These are phyloP conservation scores for Penicillium verhagenii DNA, from an alignment of 495 filamentous ascomycete species.

Conservation along the genomic window DNA sequence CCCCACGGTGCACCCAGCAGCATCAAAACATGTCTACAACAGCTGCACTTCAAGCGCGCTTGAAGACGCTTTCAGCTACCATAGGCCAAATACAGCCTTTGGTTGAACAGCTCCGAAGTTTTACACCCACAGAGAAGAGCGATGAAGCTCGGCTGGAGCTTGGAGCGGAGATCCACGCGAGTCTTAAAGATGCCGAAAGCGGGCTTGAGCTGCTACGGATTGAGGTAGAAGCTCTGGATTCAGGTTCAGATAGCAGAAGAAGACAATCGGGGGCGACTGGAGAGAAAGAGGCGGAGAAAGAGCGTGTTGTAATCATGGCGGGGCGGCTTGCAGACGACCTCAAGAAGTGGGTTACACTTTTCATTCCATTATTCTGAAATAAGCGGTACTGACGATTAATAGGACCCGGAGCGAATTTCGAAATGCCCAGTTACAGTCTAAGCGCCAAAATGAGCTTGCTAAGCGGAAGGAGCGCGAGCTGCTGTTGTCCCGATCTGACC, in stretches of 20 bases:
- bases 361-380: neutral
- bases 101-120: constrained; percentile 68
- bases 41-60: constrained; percentile 61
- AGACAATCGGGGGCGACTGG: constrained; percentile 35
- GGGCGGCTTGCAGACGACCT: constrained; percentile 65
- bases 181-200: constrained; percentile 79
- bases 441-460: constrained; percentile 68
- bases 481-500: constrained; percentile 57
- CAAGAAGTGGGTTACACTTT: constrained; percentile 52
- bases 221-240: constrained; percentile 68
- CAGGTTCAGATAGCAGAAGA: constrained; percentile 36
- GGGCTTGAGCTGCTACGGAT: constrained; percentile 80
- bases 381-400: constrained; percentile 10
- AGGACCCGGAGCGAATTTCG: constrained; percentile 77
- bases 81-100: constrained; percentile 69
- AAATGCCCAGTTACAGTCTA: constrained; percentile 79
- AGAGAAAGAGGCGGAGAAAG: constrained; percentile 54
- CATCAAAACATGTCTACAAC: constrained; percentile 55
- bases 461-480: constrained; percentile 74
- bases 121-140: constrained; percentile 60
- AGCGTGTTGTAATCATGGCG: constrained; percentile 61
- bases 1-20: neutral
- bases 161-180: constrained; percentile 74
- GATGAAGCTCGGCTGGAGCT: constrained; percentile 75
- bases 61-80: constrained; percentile 65